Evolutionary conservation across 805 yeast genomes (phyloP), one percentile per base, ranked within the genome.

Genomic region (Sugiyamaella americana): DNA sequence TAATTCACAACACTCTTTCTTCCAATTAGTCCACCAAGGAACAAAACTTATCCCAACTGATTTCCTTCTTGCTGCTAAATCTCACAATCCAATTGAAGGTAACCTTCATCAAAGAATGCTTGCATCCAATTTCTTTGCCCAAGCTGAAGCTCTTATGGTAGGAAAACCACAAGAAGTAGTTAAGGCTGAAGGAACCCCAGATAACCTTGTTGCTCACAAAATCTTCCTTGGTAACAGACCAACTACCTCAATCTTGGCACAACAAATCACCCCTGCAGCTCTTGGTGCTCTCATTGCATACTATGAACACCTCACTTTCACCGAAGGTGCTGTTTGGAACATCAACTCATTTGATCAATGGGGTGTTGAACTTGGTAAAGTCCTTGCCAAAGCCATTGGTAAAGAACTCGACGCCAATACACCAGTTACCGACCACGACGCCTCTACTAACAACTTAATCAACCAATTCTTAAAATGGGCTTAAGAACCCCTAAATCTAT

Each of bases 321-420:
- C 89, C 50, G 98, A 93, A 74, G 98, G 98, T 73, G 98, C 98
- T 49, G 72, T 93, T 63, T 91, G 98, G 98, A 93, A 94, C 79
- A 89, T 93, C 75, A 93, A 93, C 82, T 91, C 98, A 17, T 93
- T 87, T 66, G 98, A 93, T 75, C 98, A 93, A 76, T 93, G 98
- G 96, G 98, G 98, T 71, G 98, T 93, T 62, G 98, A 93, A 75
- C 84, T 93, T 61, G 98, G 98, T 68, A 93, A 93, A 75, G 94
- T 84, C 45, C 80, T 93, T 65, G 98, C 98, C 65, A 93, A 93
- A 82, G 93, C 78, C 50, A 91, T 93, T 63, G 91, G 94, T 61
- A 78, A 78, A 60, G 97, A 93, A 73, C 80, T 93, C 64, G 85
- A 84, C 59, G 78, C 75, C 63, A 60, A 71, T 24, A 63, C 67